Percentiles rank a stretch among this genome's conserved stretches.
Conservation (phyloP, 1,284 basidiomycete genomes). For the Microbotryum lychnidis-dioicae region DNA sequence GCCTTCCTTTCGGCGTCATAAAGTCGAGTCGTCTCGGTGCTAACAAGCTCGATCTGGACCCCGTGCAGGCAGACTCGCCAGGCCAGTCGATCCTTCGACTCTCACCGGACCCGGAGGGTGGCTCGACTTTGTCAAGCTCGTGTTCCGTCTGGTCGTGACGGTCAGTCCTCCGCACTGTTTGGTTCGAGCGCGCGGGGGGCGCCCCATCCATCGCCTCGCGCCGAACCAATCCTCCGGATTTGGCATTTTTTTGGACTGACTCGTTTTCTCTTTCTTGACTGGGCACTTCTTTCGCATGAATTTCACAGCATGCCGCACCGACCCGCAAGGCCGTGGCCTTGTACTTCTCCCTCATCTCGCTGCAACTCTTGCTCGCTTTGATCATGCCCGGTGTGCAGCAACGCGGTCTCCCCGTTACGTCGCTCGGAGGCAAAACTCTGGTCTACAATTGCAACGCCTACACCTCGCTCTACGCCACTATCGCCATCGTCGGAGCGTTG, state of each 20-base stretch:
- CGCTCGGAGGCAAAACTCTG: conserved; percentile 80
- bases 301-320: conserved; percentile 73
- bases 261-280: not conserved
- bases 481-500: conserved; percentile 64
- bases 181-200: no score
- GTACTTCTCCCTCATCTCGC: conserved; percentile 79
- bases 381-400: conserved; percentile 87
- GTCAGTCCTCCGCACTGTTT: conserved; percentile 5
- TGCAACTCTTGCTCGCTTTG: conserved; percentile 83
- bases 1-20: not conserved
- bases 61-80: conserved; percentile 15
- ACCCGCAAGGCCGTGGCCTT: conserved; percentile 79
- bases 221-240: not conserved
- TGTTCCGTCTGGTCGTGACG: conserved; percentile 26
- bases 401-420: conserved; percentile 87
- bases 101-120: conserved; percentile 25
- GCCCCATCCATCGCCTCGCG: not conserved
- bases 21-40: not conserved
- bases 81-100: conserved; percentile 4
- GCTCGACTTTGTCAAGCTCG: conserved; percentile 22
- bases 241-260: not conserved
- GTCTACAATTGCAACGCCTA: conserved; percentile 97
- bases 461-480: conserved; percentile 74
- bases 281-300: not conserved
- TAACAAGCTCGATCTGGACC: not conserved